These are phyloP conservation scores for Eutrema heterophyllum DNA, from an alignment of 345 rosid genomes.

Conservation along the genomic window DNA sequence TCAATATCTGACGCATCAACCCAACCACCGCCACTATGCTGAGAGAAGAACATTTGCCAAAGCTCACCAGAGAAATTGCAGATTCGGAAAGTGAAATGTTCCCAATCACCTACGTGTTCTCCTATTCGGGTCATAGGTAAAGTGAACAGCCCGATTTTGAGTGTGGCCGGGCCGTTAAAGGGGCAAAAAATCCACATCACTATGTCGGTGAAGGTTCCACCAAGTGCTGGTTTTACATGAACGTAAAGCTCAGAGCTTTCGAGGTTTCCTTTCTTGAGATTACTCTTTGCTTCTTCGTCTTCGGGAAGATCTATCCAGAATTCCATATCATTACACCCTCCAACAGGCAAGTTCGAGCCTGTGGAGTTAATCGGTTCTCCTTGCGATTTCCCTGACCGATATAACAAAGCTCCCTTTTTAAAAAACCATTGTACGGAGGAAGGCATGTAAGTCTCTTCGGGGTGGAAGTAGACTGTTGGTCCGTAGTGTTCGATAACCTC, in stretches of 20 bases:
- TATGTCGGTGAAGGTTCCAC: conserved; percentile 87
- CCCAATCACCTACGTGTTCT: conserved; percentile 89
- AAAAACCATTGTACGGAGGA: conserved; percentile 90
- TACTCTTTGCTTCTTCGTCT: conserved; percentile 47
- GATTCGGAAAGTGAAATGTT: conserved; percentile 78
- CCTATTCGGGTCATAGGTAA: conserved; percentile 68
- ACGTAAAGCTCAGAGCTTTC: conserved; percentile 81
- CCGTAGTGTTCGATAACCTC: conserved; percentile 70
- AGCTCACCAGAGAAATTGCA: conserved; percentile 87
- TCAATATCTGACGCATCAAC: conserved; percentile 60
- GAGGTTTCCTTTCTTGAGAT: conserved; percentile 52
- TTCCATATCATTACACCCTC: conserved; percentile 62
- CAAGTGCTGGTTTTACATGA: conserved; percentile 80
- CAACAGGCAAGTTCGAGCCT: conserved; percentile 69
- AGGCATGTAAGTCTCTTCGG: conserved; percentile 77
- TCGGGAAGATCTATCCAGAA: conserved; percentile 83
- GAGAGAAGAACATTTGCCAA: conserved; percentile 69
- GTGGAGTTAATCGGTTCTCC: conserved; percentile 45
- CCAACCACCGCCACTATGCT: conserved; percentile 94
- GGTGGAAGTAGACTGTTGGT: conserved; percentile 86
- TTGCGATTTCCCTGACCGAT: conserved; percentile 38
- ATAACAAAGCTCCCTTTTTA: conserved; percentile 74
- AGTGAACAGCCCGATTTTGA: conserved; percentile 67
- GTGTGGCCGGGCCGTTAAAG: conserved; percentile 81
- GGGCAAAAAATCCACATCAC: conserved; percentile 95